Base-by-base conservation (phyloP, 805 yeast genomes). In the Cyberlindnera maclurae region DNA sequence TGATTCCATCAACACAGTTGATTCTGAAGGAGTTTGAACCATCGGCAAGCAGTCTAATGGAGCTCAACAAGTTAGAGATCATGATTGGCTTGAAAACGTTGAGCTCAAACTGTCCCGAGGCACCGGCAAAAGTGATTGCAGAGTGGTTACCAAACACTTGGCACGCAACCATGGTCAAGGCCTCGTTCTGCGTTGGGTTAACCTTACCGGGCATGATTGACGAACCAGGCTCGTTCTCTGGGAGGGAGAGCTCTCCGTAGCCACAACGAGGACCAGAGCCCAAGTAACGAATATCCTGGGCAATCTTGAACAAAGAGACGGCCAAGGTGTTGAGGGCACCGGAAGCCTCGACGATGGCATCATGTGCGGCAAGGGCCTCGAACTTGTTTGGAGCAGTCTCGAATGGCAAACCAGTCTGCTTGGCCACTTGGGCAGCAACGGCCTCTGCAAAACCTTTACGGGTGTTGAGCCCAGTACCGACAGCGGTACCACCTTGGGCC, bases 231-330 rank as follows among this genome's bases (percentile, higher is more conserved):
- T 93, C 98, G 67, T 93, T 93, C 71, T 90, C 97, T 47, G 98
- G 98, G 54, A 93, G 72, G 20, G 87, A 60, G 52, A 93, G 77
- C 69, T 93, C 98, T 41, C 97, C 97, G 68, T 93, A 93, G 47
- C 98, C 98, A 69, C 98, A 93, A 71, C 98, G 83, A 61, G 98
- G 98, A 57, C 98, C 98, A 34, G 96, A 86, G 49, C 97, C 98
- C 54, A 93, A 78, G 76, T 93, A 93, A 69, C 98, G 78, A 64
- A 93, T 93, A 64, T 93, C 98, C 66, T 93, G 87, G 55, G 97
- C 97, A 55, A 93, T 93, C 75, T 93, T 93, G 81, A 71, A 93
- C 54, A 93, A 71, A 16, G 97, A 88, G 29, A 77, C 85, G 31
- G 97, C 97, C 44, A 93, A 79, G 38, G 96, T 87, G 79, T 90